phyloP scores from a whole-genome alignment of 768 basidiomycete genomes.

The Hygrophoropsis aurantiaca region DNA sequence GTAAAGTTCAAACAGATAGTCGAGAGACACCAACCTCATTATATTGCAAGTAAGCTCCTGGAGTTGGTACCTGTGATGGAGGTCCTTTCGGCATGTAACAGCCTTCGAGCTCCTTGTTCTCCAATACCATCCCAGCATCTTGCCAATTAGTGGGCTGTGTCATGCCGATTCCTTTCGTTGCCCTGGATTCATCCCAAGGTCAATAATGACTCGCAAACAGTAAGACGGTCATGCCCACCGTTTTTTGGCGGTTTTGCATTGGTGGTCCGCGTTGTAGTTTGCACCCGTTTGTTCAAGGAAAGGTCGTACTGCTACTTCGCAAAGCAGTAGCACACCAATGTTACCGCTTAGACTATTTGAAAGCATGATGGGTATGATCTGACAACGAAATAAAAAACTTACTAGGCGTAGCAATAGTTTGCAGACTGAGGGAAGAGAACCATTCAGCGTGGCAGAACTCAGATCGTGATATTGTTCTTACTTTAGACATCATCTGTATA shows the following conservation, averaged over 20 bases:
- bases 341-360: slow-evolving; percentile 44
- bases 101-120: slow-evolving; percentile 48
- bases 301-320: slow-evolving; percentile 59
- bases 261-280: slow-evolving; percentile 49
- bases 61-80: slow-evolving; percentile 30
- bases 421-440: slow-evolving; percentile 40
- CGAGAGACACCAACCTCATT: slow-evolving; percentile 46
- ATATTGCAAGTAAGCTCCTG: slow-evolving; percentile 42
- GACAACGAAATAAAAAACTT: slow-evolving; percentile 15
- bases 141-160: slow-evolving; percentile 57
- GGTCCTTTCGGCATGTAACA: slow-evolving; percentile 62
- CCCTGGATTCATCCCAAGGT: slow-evolving; percentile 26
- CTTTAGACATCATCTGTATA: slow-evolving; percentile 62
- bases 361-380: background rate
- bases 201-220: background rate
- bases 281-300: slow-evolving; percentile 47
- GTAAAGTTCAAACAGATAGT: slow-evolving; percentile 1
- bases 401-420: slow-evolving; percentile 54
- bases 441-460: background rate
- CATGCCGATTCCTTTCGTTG: slow-evolving; percentile 55
- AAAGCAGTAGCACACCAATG: slow-evolving; percentile 57
- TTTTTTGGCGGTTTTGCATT: slow-evolving; percentile 42
- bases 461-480: slow-evolving; percentile 15
- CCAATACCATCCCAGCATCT: slow-evolving; percentile 53
- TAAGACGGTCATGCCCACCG: slow-evolving; percentile 28